Evolutionary conservation across 352 stramenopile species (phyloP), one percentile per base, ranked within the genome.

Genomic region (Phytophthora podocarpi): DNA sequence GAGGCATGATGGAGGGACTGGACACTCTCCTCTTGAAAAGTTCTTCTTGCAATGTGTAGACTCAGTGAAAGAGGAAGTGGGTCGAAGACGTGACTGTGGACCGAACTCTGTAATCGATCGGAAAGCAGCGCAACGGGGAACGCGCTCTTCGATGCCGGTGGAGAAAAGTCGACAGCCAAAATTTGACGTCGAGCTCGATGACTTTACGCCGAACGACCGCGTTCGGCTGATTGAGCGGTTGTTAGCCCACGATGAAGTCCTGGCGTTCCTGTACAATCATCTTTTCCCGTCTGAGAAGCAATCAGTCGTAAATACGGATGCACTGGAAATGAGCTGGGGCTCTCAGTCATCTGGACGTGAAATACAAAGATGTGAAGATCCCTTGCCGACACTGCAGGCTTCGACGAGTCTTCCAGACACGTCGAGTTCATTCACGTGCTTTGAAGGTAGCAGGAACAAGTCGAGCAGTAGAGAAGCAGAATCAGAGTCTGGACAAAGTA

Each of bases 41-140:
- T 89, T 95, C 31, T 95, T 96, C 41, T 60, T 93, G 40, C 72
- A 89, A 51, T 95, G 85, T 59, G 64, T 97, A n/a, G 78, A 95
- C 9, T 82, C 84, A 0, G 81, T 96, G 27, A 96, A 95, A 60
- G 76, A 88, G 3, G 85, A 93, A 49, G 82, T 91, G 6, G 45
- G 66, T 46, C 65, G 75, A 52, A 58, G 84, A 54, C 65, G 75
- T 7, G 78, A 65, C 9, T 54, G 45, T 12, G 35, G 49, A 32
- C 26, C 50, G 45, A 47, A 41, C 5, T 47, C 26, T 15, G 51
- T 23, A 30, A 27, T 59, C 30, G 37, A 63, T 21, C 53, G 71
- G 7, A 71, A 71, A 50, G 21, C 32, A 35, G 47, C 53, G 39
- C 39, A 55, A 27, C 42, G 66, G 43, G 32, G 53, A 16, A 16